Conservation (phyloP, 305 asterid genomes). For the Solanum hybrid region DNA sequence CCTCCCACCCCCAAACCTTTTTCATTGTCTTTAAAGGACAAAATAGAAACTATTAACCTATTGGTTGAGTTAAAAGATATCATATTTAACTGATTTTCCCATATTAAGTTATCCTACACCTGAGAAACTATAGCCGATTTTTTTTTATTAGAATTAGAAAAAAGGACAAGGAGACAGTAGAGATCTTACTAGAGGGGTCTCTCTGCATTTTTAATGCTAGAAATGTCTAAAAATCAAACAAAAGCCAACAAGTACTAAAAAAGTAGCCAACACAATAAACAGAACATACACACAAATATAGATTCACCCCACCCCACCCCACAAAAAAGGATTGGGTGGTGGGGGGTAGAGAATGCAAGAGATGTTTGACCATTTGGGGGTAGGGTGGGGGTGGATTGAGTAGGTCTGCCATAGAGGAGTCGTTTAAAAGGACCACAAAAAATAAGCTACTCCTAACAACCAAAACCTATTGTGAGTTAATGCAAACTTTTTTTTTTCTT, state of each 20-base stretch:
- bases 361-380: not conserved
- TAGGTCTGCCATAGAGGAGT: conserved; percentile 25
- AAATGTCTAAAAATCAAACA: not conserved
- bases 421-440: conserved; percentile 29
- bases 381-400: conserved; percentile 15
- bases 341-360: not conserved
- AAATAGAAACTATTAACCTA: not conserved
- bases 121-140: not conserved
- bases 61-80: not conserved
- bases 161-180: not conserved
- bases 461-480: conserved; percentile 26
- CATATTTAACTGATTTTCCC: not conserved
- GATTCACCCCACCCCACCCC: not conserved
- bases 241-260: not conserved
- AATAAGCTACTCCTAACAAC: conserved; percentile 15
- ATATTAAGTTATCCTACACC: not conserved
- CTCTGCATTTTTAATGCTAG: not conserved
- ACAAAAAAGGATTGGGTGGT: no score
- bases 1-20: not conserved
- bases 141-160: not conserved
- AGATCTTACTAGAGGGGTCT: not conserved
- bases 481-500: not conserved
- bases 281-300: not conserved
- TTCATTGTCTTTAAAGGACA: not conserved
- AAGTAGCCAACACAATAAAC: not conserved